Evolutionary conservation across 805 yeast genomes (phyloP), one percentile per base, ranked within the genome.

Genomic region (Schizosaccharomyces cryophilus): DNA sequence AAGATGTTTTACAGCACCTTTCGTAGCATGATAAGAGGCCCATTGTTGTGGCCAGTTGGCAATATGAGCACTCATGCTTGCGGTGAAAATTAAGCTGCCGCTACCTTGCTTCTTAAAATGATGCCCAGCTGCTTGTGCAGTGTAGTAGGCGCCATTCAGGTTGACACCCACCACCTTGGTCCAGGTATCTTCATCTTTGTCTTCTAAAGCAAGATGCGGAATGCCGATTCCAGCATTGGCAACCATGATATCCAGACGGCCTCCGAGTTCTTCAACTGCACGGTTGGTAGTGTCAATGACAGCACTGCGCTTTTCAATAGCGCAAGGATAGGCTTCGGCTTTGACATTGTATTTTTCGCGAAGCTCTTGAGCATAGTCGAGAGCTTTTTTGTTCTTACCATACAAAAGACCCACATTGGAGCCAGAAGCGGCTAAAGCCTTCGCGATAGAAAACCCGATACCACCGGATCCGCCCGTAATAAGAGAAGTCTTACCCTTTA

Each of bases 31-130:
- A 75, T 81, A 82, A 69, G 83, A 82, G 64, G 77, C 72, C 71
- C 81, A 85, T 13, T 84, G 84, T 72, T 81, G 85, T 54, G 86
- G 85, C 76, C 81, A 82, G 74, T 81, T 81, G 67, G 80, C 85
- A 64, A 81, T 81, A 64, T 81, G 76, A 48, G 83, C 86, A 19
- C 84, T 79, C 86, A 81, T 82, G 65, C 84, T 80, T 19, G 85
- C 85, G 66, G 82, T 77, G 72, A 82, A 78, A 62, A 81, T 78
- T 63, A 81, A 75, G 19, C 83, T 75, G 40, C 58, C 58, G 13
- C 26, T 54, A 11, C 60, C 30, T 60, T 84, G 86, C 66, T 77
- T 73, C 69, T 79, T 79, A 77, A 87, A 87, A 62, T 82, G 75
- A 64, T 74, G 83, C 60, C 95, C 96, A 48, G 82, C 78, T 61